A percentile compares a stretch with the other conserved stretches of the same genome.
phyloP scores from a whole-genome alignment of 148 eudicot species.

The Rhododendron ferrugineum region DNA sequence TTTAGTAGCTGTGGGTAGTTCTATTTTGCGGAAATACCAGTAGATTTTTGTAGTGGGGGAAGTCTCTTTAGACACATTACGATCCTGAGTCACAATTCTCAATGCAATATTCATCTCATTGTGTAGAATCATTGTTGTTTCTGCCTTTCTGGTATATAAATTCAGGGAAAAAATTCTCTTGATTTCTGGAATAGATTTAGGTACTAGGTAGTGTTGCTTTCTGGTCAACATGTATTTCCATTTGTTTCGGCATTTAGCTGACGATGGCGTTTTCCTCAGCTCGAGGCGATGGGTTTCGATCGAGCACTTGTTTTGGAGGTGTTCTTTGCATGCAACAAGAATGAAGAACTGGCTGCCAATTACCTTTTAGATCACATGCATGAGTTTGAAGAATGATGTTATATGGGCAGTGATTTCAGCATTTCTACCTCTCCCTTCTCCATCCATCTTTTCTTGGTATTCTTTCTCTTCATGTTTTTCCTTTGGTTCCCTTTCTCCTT shows the following conservation, averaged over 20 bases:
- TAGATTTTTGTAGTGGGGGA: neutral
- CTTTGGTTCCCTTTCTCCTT: neutral
- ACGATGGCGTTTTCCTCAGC: conserved; percentile 32
- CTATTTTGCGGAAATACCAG: neutral
- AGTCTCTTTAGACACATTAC: neutral
- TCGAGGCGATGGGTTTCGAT: conserved; percentile 78
- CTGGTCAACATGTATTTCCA: neutral
- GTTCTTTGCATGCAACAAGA: conserved; percentile 79
- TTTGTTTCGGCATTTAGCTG: neutral
- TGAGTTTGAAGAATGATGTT: conserved; percentile 41
- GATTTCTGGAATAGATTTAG: neutral
- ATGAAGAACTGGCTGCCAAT: conserved; percentile 75
- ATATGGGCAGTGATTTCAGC: neutral
- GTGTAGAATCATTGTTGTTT: neutral
- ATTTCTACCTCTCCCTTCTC: neutral
- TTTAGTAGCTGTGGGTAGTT: neutral
- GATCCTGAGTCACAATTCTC: neutral
- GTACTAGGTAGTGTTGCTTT: neutral
- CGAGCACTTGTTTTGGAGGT: conserved; percentile 66
- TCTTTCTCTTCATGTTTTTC: neutral
- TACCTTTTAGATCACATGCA: conserved; percentile 78
- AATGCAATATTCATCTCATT: neutral
- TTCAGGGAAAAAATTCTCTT: neutral
- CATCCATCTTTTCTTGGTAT: neutral
- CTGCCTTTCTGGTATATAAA: neutral